These are phyloP conservation scores for Diospyros lotus DNA, from an alignment of 148 eudicot genomes.

Conservation along the genomic window DNA sequence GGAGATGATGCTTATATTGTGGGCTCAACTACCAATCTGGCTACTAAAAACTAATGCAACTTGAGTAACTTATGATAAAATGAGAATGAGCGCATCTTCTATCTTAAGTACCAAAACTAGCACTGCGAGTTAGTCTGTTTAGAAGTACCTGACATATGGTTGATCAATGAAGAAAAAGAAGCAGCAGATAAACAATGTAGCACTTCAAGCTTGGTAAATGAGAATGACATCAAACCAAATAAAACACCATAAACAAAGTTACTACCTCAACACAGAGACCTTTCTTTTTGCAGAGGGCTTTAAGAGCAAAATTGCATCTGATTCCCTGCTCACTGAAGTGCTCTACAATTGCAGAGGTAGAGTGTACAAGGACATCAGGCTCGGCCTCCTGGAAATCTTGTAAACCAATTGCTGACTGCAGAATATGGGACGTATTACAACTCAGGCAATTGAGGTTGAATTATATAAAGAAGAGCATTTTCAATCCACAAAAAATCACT, in stretches of 20 bases:
- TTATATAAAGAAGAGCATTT: neutral
- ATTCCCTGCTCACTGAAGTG: conserved; percentile 26
- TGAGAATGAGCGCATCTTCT: neutral
- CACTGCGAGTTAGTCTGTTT: neutral
- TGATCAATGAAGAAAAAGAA: neutral
- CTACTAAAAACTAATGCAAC: neutral
- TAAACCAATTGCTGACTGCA: conserved; percentile 32
- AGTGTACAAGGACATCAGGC: conserved; percentile 52
- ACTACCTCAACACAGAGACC: conserved; percentile 45
- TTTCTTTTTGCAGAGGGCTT: conserved; percentile 46
- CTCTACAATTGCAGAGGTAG: conserved; percentile 30
- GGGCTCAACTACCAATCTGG: neutral
- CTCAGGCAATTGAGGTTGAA: neutral
- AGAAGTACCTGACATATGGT: neutral
- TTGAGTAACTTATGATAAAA: neutral
- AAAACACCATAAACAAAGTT: neutral
- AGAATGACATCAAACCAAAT: neutral
- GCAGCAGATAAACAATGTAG: neutral
- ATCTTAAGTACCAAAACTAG: neutral
- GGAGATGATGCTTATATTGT: neutral
- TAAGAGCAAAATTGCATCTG: conserved; percentile 31
- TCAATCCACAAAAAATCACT: neutral
- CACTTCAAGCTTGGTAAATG: neutral
- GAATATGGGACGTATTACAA: neutral
- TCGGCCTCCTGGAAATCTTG: conserved; percentile 51